Percentiles rank a stretch among this genome's conserved stretches.
phyloP scores from a whole-genome alignment of 345 rosid species.

The Lagerstroemia speciosa region DNA sequence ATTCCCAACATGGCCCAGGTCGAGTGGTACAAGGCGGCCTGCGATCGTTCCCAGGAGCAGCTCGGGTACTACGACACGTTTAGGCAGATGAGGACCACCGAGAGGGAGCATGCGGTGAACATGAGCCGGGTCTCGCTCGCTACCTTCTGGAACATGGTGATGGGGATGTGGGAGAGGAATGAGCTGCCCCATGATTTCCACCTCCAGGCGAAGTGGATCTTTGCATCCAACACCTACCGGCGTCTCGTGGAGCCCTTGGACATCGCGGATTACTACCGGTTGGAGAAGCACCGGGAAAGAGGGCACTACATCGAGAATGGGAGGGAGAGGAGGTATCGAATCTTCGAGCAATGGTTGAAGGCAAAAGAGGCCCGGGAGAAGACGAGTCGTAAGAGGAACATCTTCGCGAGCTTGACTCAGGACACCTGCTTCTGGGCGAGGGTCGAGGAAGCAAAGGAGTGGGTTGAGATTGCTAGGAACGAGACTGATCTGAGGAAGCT shows the following conservation, averaged over 20 bases:
- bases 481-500: slow-evolving; percentile 23
- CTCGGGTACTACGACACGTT: slow-evolving; percentile 49
- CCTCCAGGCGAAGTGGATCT: slow-evolving; percentile 44
- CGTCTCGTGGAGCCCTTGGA: slow-evolving; percentile 77
- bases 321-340: slow-evolving; percentile 59
- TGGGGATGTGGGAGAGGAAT: slow-evolving; percentile 52
- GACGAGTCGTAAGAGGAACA: slow-evolving; percentile 8
- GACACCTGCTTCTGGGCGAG: slow-evolving; percentile 84
- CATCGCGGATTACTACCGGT: no score
- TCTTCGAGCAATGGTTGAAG: slow-evolving; percentile 63
- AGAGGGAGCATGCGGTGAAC: slow-evolving; percentile 40
- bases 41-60: slow-evolving; percentile 10
- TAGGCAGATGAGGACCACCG: slow-evolving; percentile 32
- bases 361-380: slow-evolving; percentile 4
- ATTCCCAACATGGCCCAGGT: slow-evolving; percentile 10
- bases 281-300: slow-evolving; percentile 12
- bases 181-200: no score
- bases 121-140: slow-evolving; percentile 57
- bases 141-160: slow-evolving; percentile 51
- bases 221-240: slow-evolving; percentile 48
- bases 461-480: slow-evolving; percentile 28
- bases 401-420: slow-evolving; percentile 51
- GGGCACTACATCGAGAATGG: slow-evolving; percentile 50
- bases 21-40: slow-evolving; percentile 14
- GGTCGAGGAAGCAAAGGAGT: no score